phyloP scores from a whole-genome alignment of 2,329 filamentous ascomycete genomes.

The Phaeosphaeria sp. region DNA sequence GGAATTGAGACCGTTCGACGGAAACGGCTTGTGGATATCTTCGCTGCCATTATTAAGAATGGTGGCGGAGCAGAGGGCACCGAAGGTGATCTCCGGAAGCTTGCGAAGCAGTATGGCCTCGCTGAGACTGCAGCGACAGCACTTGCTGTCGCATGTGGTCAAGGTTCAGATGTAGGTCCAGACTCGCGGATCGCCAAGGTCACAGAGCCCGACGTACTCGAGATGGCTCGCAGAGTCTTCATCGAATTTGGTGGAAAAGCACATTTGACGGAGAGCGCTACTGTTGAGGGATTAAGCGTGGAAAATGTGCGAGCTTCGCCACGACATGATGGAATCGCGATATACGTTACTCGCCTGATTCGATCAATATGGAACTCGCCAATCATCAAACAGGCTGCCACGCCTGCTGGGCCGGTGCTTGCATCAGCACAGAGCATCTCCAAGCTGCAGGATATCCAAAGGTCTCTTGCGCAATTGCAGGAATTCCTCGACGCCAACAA shows the following conservation, averaged over 20 bases:
- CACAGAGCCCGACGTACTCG: conserved; percentile 83
- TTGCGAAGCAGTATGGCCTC: conserved; percentile 85
- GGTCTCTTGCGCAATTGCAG: conserved; percentile 77
- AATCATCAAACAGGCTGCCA: conserved; percentile 67
- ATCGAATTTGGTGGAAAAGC: conserved; percentile 92
- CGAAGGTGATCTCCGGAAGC: conserved; percentile 80
- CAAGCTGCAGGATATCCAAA: conserved; percentile 80
- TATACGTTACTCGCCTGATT: conserved; percentile 88
- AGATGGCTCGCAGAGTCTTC: conserved; percentile 84
- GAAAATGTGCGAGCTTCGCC: conserved; percentile 88
- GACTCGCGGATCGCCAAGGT: conserved; percentile 73
- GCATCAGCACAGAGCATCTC: conserved; percentile 68
- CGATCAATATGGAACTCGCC: conserved; percentile 85
- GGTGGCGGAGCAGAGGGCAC: conserved; percentile 78
- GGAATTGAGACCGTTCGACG: conserved; percentile 87
- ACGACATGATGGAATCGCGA: conserved; percentile 82
- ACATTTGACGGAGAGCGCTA: conserved; percentile 78
- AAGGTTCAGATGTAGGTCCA: conserved; percentile 79
- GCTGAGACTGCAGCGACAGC: conserved; percentile 90
- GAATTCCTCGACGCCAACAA: conserved; percentile 88
- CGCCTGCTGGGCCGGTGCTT: conserved; percentile 67
- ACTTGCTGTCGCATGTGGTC: conserved; percentile 91
- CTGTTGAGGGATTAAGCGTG: conserved; percentile 67
- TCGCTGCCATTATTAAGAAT: conserved; percentile 79
- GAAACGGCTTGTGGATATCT: conserved; percentile 86